phyloP scores from a whole-genome alignment of 2,329 filamentous ascomycete genomes.

The Monosporascus sp. region DNA sequence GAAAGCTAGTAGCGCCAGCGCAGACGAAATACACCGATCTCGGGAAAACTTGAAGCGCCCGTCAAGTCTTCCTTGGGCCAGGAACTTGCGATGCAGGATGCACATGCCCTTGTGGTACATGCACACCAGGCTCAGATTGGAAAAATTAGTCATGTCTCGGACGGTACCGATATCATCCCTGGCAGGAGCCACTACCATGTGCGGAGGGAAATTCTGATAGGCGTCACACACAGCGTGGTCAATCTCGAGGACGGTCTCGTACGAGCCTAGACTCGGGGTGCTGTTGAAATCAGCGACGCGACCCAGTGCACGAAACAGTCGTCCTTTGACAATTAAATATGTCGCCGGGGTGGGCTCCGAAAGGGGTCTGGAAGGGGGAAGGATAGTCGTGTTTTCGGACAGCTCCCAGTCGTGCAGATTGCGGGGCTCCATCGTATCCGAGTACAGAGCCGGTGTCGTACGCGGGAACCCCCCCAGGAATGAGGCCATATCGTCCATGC shows the following conservation, averaged over 20 bases:
- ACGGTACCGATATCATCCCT: background rate
- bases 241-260: slow-evolving; percentile 27
- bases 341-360: slow-evolving; percentile 45
- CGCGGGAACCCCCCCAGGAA: slow-evolving; percentile 47
- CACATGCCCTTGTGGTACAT: slow-evolving; percentile 47
- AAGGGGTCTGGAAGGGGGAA: slow-evolving; percentile 42
- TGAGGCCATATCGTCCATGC: slow-evolving; percentile 47
- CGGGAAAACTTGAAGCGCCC: slow-evolving; percentile 11
- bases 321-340: slow-evolving; percentile 47
- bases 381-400: slow-evolving; percentile 39
- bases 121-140: slow-evolving; percentile 38
- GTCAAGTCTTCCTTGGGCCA: slow-evolving; percentile 23
- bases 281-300: slow-evolving; percentile 37
- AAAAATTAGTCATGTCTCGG: slow-evolving; percentile 36
- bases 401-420: slow-evolving; percentile 52
- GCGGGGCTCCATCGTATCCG: slow-evolving; percentile 43
- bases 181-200: slow-evolving; percentile 7
- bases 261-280: slow-evolving; percentile 4
- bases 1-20: slow-evolving; percentile 14
- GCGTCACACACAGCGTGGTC: slow-evolving; percentile 31
- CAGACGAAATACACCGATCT: slow-evolving; percentile 22
- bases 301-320: slow-evolving; percentile 43
- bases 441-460: slow-evolving; percentile 40
- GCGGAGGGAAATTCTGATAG: slow-evolving; percentile 14
- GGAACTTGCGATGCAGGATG: slow-evolving; percentile 44